These are phyloP conservation scores for Typha latifolia DNA, from an alignment of 176 grass and related monocot species.

Conservation along the genomic window DNA sequence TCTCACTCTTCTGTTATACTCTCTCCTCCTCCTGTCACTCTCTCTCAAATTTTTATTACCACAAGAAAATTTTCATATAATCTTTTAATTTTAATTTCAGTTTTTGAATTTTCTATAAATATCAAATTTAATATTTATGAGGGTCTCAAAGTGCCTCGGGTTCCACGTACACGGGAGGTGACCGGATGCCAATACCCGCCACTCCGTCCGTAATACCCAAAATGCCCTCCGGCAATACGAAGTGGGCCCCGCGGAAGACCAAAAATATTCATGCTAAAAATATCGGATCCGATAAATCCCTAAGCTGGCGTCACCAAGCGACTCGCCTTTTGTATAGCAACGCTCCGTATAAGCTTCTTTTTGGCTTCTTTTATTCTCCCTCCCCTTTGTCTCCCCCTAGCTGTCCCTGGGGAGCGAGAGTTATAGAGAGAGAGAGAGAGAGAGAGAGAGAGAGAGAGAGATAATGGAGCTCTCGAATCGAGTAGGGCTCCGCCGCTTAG, in stretches of 20 bases:
- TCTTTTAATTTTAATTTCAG: too few species aligned
- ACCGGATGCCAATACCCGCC: too few species aligned
- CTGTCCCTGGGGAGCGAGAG: constrained; percentile 12
- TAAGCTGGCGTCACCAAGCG: not conserved
- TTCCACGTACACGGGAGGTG: too few species aligned
- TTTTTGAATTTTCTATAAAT: too few species aligned
- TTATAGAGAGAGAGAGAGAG: constrained; percentile 9
- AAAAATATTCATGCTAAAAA: not conserved
- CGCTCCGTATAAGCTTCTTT: not conserved
- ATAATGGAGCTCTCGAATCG: constrained; percentile 8
- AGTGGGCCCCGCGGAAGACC: not conserved
- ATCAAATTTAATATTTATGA: too few species aligned
- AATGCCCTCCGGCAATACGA: not conserved
- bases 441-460: constrained; percentile 1
- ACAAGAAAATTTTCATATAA: too few species aligned
- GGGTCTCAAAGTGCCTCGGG: too few species aligned
- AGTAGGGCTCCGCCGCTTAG: constrained; percentile 17
- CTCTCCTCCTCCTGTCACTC: too few species aligned
- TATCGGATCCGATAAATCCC: too few species aligned
- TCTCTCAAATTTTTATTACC: too few species aligned
- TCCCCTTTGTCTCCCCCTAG: not conserved
- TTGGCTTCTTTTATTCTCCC: not conserved
- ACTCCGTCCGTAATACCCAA: not conserved
- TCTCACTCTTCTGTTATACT: too few species aligned
- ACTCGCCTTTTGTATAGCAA: not conserved